Evolutionary conservation across 352 stramenopile genomes (phyloP), one percentile per base, ranked within the genome.

Genomic region (Globisporangium echinulatum): DNA sequence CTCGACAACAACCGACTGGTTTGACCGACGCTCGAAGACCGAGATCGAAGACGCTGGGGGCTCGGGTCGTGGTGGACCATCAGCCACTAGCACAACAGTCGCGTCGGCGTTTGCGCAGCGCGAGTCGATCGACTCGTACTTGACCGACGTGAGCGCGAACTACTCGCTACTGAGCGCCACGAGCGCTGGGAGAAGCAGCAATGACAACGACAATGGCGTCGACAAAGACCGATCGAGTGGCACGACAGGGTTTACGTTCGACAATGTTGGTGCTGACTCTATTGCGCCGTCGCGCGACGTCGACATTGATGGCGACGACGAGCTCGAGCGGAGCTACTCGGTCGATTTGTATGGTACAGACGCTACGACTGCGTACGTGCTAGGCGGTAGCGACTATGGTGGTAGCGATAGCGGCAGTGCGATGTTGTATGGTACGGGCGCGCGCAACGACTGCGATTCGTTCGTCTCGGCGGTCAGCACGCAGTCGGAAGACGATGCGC

Each of bases 401-500:
- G 56, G 66, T 25, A 63, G 77, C 42, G 69, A 72, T 3, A 65
- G 68, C 53, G 55, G 52, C 13, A 64, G 75, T 9, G 64, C 56
- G 10, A 65, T 33, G 25, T 33, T 44, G 40, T 8, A 44, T 13
- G 56, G 17, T 72, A 74, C 52, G 64, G 73, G 44, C 68, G 58
- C 2, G 47, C 38, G 2, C 40, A 67, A 58, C 33, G 62, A 64
- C n/a, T 59, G 66, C 52, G 61, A 75, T 60, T 76, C 77, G 40
- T 80, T 79, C 43, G 66, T 82, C 60, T 90, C 80, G 13, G 74
- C 80, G 33, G 50, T 85, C 40, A 91, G 81, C 51, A 64, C 71
- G 52, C 75, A 73, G 4, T 91, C 81, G 2, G 74, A 88, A 37
- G 79, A 88, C 48, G 84, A 83, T 25, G 62, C 68, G 9, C 75